Conservation (phyloP, 345 rosid species). For the Syzygium aromaticum region DNA sequence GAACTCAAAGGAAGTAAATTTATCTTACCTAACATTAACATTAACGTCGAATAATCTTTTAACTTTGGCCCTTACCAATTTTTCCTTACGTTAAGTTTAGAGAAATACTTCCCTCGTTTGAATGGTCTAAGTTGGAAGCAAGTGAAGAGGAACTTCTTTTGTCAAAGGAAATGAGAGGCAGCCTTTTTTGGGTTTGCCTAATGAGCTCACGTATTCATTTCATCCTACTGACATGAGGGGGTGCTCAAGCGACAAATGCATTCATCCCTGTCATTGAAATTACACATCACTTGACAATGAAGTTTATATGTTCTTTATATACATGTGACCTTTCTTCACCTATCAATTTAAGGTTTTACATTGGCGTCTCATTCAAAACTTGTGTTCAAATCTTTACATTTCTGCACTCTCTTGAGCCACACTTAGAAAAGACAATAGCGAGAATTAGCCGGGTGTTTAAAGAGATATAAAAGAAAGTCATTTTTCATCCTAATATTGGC, state of each 20-base stretch:
- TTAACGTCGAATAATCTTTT: neutral
- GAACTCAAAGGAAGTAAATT: neutral
- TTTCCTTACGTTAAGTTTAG: neutral
- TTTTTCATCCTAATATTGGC: neutral
- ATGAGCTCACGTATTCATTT: neutral
- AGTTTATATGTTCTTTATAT: neutral
- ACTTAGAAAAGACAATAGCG: neutral
- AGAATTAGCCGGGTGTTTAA: neutral
- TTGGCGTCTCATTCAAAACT: neutral
- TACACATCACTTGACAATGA: neutral
- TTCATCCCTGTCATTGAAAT: neutral
- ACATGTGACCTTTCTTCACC: neutral
- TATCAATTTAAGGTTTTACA: neutral
- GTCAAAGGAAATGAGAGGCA: neutral
- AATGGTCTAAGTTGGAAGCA: neutral
- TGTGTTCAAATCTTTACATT: neutral
- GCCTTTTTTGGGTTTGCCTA: neutral
- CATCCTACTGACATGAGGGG: neutral
- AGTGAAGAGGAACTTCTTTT: neutral
- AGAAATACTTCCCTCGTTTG: neutral
- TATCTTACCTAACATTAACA: neutral
- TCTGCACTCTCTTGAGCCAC: no score
- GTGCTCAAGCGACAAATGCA: neutral
- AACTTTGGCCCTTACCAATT: neutral
- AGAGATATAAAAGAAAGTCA: no score